Evolutionary conservation across 2,329 filamentous ascomycete species (phyloP).

Genomic region (Periconia sp.): DNA sequence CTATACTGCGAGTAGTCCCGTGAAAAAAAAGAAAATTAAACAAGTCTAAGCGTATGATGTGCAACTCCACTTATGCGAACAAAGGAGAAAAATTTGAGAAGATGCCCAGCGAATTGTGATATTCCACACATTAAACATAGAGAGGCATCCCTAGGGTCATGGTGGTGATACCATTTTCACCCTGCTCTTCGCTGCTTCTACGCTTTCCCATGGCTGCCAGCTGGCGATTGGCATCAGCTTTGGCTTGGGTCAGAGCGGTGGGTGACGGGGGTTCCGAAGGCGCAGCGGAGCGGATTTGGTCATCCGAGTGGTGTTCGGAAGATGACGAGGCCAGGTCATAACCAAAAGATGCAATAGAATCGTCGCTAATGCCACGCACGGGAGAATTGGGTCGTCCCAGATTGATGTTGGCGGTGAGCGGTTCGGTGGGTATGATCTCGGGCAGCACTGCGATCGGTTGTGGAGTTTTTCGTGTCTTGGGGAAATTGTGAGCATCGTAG

Average conservation of each 20-base stretch:
- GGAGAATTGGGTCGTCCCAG: constrained; percentile 28
- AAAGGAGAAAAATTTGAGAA: not conserved
- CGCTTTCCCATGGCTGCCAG: constrained; percentile 21
- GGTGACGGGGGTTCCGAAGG: constrained; percentile 31
- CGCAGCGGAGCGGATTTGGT: constrained; percentile 22
- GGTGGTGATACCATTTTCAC: constrained; percentile 21
- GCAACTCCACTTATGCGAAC: not conserved
- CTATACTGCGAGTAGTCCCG: not conserved
- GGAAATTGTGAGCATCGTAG: constrained; percentile 46
- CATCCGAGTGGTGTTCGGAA: constrained; percentile 20
- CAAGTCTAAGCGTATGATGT: not conserved
- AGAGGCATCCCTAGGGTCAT: constrained; percentile 16
- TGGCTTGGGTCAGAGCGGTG: constrained; percentile 21
- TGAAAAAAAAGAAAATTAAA: too few species aligned
- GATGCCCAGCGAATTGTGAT: too few species aligned
- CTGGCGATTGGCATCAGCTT: constrained; percentile 25
- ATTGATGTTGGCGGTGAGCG: constrained; percentile 2
- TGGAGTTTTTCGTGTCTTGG: constrained; percentile 19
- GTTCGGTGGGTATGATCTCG: not conserved
- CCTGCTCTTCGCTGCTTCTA: constrained; percentile 19
- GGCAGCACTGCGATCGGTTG: constrained; percentile 7
- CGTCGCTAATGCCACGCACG: constrained; percentile 29
- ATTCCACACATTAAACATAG: not conserved
- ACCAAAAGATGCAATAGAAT: constrained; percentile 34
- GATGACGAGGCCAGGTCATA: constrained; percentile 31